phyloP scores from a whole-genome alignment of 1,284 basidiomycete species.

The Megacollybia platyphylla region DNA sequence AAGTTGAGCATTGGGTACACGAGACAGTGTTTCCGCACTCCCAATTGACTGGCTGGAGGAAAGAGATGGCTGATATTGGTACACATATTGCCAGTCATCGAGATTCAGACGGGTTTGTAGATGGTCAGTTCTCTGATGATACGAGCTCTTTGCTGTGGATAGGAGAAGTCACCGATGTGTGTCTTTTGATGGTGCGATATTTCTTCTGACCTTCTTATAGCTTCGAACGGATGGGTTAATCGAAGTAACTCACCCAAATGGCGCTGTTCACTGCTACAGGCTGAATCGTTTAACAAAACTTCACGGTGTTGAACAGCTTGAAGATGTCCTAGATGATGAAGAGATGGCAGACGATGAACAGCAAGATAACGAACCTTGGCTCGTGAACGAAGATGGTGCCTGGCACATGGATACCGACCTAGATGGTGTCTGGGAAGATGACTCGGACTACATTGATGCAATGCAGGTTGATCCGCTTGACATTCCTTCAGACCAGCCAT shows the following conservation, averaged over 20 bases:
- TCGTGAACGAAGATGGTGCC: conserved; percentile 10
- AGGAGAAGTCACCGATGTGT: conserved; percentile 66
- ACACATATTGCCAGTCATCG: conserved; percentile 39
- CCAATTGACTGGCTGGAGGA: conserved; percentile 52
- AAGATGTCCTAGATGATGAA: conserved; percentile 37
- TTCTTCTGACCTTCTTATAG: conserved; percentile 19
- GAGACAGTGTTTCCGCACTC: conserved; percentile 40
- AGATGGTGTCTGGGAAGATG: conserved; percentile 12
- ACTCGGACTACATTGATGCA: conserved; percentile 9
- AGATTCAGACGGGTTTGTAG: conserved; percentile 20
- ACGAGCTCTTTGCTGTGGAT: conserved; percentile 50
- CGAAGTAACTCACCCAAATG: conserved; percentile 52
- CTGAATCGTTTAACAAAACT: conserved; percentile 57
- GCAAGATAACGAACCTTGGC: conserved; percentile 12
- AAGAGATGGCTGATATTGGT: conserved; percentile 55
- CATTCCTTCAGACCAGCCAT: not conserved
- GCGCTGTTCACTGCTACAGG: conserved; percentile 32
- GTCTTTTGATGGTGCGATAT: conserved; percentile 14
- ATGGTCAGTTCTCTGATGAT: conserved; percentile 34
- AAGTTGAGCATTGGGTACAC: conserved; percentile 66
- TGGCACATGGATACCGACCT: conserved; percentile 9
- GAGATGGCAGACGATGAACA: conserved; percentile 5
- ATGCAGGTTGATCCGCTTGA: not conserved
- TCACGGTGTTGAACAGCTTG: conserved; percentile 68
- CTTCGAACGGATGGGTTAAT: conserved; percentile 59